Evolutionary conservation across 2,329 filamentous ascomycete genomes (phyloP), one percentile per base, ranked within the genome.

Genomic region (Fusarium dlaminii): DNA sequence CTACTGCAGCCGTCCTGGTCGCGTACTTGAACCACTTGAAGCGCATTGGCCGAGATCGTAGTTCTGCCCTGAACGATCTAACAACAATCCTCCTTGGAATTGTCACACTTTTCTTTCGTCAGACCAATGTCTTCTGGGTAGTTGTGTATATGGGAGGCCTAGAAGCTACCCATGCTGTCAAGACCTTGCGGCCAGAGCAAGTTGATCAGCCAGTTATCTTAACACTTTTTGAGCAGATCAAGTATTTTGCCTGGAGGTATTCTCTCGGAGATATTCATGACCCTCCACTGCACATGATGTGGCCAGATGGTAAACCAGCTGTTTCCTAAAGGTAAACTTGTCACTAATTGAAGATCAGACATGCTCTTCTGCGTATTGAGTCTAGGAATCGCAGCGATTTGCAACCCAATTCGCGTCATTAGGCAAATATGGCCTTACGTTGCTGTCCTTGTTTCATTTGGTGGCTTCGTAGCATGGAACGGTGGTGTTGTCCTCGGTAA

Each of bases 41-140:
- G 30, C 86, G 89, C 22, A 72, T 88, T 5, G 82, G 81, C 24
- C 66, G 73, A 37, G 70, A 77, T 17, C 57, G 52, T 12, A 82
- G 79, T 10, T 82, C 83, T 0, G 22, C 84, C 10, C 8, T 77
- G 13, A 87, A 81, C 48, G 85, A 86, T 55, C 3, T 90, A 0
- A 69, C 75, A 17, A 84, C 85, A 0, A 69, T 94, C 1, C 3
- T 86, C 0, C 80, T 92, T 11, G 95, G 95, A 0, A 72, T 94
- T 1, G 71, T 89, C 3, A 87, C 94, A 3, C 86, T 99, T 27
- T 84, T 89, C 6, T 96, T 98, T 86, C 88, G 96, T 30, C 96
- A 99, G 82, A 99, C 96, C 1, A 99, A 99, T 78, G 93, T 98
- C 63, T 98, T 99, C 80, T 99, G 96, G 96, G 91, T 95, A 0